These are phyloP conservation scores for Climacium dendroides DNA, from an alignment of 225 moss, liverwort and hornwort genomes.

Conservation along the genomic window DNA sequence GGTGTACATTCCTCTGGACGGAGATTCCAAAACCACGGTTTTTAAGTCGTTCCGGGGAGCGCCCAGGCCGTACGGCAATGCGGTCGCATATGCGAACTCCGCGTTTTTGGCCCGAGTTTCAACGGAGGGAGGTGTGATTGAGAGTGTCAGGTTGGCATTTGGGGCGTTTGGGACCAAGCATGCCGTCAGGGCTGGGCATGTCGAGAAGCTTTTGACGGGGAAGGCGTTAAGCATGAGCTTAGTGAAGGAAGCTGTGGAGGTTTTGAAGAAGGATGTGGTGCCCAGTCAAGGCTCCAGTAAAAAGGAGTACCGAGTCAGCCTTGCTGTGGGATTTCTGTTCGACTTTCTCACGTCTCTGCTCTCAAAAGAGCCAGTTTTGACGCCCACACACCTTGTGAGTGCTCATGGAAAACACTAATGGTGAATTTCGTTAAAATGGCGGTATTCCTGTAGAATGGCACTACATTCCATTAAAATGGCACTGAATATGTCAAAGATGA, in stretches of 20 bases:
- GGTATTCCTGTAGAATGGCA: no score
- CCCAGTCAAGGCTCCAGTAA: conserved; percentile 15
- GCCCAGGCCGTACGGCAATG: conserved; percentile 26
- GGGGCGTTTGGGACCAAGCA: conserved; percentile 62
- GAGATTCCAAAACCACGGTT: not conserved
- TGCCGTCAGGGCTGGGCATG: conserved; percentile 31
- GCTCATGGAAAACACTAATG: not conserved
- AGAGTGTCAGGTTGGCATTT: conserved; percentile 34
- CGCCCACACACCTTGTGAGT: conserved; percentile 2
- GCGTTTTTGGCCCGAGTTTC: not conserved
- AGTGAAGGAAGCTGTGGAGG: conserved; percentile 33
- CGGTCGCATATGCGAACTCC: not conserved
- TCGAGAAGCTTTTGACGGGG: conserved; percentile 39
- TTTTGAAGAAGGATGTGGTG: conserved; percentile 43
- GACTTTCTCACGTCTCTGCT: conserved; percentile 43
- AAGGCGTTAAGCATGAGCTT: not conserved
- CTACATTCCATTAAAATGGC: no score
- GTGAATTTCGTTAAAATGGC: no score
- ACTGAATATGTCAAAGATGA: no score
- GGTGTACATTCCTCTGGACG: not conserved
- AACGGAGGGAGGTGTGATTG: not conserved
- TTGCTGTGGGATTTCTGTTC: conserved; percentile 58
- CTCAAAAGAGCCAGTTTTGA: not conserved
- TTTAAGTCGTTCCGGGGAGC: conserved; percentile 60
- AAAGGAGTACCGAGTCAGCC: conserved; percentile 37